Conservation (phyloP, 345 rosid genomes). For the Camelina sativa region DNA sequence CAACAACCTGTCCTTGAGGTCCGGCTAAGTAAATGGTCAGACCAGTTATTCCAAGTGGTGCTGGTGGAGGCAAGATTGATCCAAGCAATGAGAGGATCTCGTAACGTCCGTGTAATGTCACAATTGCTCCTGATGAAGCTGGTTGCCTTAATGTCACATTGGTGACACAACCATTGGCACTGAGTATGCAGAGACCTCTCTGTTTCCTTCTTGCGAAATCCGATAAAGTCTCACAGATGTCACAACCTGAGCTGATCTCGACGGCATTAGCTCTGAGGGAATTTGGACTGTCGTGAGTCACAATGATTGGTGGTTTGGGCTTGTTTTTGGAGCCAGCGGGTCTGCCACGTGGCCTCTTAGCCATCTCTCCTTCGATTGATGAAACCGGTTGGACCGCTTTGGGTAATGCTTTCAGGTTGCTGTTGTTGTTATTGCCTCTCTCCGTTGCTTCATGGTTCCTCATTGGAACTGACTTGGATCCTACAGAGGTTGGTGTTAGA, state of each 20-base stretch:
- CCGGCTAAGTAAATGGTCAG: slow-evolving; percentile 90
- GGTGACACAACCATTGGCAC: slow-evolving; percentile 86
- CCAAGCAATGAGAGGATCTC: slow-evolving; percentile 95
- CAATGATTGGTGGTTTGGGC: slow-evolving; percentile 93
- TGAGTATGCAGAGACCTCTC: slow-evolving; percentile 78
- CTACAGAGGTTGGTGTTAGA: slow-evolving; percentile 49
- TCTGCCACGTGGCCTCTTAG: slow-evolving; percentile 84
- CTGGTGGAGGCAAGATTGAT: slow-evolving; percentile 88
- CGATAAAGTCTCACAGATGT: slow-evolving; percentile 70
- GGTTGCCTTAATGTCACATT: slow-evolving; percentile 89
- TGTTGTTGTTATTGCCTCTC: slow-evolving; percentile 44
- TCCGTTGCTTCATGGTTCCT: slow-evolving; percentile 54
- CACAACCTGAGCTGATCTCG: slow-evolving; percentile 93
- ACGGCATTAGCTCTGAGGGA: slow-evolving; percentile 86
- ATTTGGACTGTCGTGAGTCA: slow-evolving; percentile 82
- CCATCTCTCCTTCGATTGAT: slow-evolving; percentile 55
- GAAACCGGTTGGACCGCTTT: slow-evolving; percentile 64
- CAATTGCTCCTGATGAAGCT: slow-evolving; percentile 75
- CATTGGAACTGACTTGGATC: slow-evolving; percentile 52
- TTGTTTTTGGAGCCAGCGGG: slow-evolving; percentile 95
- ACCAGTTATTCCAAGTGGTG: slow-evolving; percentile 86
- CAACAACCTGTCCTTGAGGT: slow-evolving; percentile 93
- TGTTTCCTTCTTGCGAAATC: slow-evolving; percentile 85
- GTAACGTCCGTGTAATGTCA: slow-evolving; percentile 91
- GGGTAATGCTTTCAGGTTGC: slow-evolving; percentile 51